Evolutionary conservation across 148 eudicot species (phyloP).

Genomic region (Camellia sinensis): DNA sequence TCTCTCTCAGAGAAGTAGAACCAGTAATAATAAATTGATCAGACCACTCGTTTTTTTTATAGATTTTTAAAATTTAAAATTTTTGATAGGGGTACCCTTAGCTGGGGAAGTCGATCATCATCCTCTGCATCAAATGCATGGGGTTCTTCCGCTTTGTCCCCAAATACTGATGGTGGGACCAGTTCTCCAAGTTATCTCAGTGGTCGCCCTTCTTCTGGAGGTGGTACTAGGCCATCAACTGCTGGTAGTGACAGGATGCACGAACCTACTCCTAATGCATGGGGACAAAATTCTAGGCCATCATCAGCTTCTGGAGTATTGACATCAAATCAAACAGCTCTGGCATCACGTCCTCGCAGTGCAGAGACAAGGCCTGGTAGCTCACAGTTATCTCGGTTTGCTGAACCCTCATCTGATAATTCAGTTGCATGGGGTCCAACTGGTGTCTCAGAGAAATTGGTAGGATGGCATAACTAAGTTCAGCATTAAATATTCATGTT

Average conservation of each 20-base stretch:
- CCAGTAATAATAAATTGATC: background rate
- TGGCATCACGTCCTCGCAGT: constrained; percentile 74
- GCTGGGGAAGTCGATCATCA: constrained; percentile 90
- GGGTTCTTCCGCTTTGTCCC: constrained; percentile 72
- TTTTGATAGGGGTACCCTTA: constrained; percentile 71
- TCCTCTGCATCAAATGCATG: constrained; percentile 81
- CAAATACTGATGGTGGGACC: constrained; percentile 67
- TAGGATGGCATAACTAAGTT: constrained; percentile 27
- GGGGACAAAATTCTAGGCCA: constrained; percentile 86
- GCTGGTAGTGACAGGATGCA: constrained; percentile 80
- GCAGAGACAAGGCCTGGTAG: constrained; percentile 96
- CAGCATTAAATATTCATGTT: background rate
- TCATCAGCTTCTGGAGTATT: constrained; percentile 84
- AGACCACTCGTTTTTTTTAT: background rate
- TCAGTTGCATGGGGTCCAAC: constrained; percentile 53
- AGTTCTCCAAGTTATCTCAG: constrained; percentile 66
- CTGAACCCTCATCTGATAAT: constrained; percentile 65
- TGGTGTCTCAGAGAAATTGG: constrained; percentile 61
- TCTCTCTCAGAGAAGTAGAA: background rate
- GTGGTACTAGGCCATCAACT: constrained; percentile 91
- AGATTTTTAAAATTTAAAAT: too few species aligned
- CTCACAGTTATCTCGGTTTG: constrained; percentile 90
- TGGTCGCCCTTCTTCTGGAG: constrained; percentile 88
- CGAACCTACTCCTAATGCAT: constrained; percentile 56
- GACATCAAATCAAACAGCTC: constrained; percentile 59